These are phyloP conservation scores for Epichloe coenophiala DNA, from an alignment of 2,329 filamentous ascomycete genomes.

Conservation along the genomic window DNA sequence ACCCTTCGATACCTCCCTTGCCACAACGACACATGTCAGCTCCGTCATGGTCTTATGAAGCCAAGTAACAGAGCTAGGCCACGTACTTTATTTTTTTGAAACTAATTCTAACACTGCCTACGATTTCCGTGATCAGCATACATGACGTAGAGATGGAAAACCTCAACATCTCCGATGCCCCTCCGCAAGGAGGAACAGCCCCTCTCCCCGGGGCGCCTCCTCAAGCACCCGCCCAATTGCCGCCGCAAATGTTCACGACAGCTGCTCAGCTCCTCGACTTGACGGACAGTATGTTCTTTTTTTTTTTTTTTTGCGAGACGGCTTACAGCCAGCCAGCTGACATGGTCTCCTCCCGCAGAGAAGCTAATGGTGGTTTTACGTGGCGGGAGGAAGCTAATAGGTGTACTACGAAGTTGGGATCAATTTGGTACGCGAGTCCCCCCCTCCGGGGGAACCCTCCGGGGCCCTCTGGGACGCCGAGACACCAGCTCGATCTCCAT, in stretches of 20 bases:
- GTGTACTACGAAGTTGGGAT: constrained; percentile 89
- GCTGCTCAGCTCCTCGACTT: constrained; percentile 90
- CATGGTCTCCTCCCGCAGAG: constrained; percentile 42
- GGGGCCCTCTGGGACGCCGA: too few species aligned
- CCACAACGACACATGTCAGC: neutral
- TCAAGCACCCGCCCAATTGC: constrained; percentile 49
- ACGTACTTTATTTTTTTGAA: neutral
- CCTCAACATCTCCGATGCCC: constrained; percentile 34
- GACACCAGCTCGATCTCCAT: too few species aligned
- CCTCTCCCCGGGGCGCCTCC: constrained; percentile 16
- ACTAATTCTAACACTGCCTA: constrained; percentile 1
- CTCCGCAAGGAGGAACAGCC: constrained; percentile 24
- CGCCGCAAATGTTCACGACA: constrained; percentile 96
- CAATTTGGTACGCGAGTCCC: constrained; percentile 59
- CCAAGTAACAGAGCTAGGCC: neutral
- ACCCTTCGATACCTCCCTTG: neutral
- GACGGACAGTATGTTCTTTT: constrained; percentile 65
- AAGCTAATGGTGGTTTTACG: constrained; percentile 86
- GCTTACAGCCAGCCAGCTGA: constrained; percentile 12
- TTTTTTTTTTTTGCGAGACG: neutral
- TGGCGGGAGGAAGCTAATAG: constrained; percentile 87
- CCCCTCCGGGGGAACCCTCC: too few species aligned
- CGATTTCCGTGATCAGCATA: constrained; percentile 1
- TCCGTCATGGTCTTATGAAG: neutral
- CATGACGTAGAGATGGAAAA: constrained; percentile 36